These are phyloP conservation scores for Mrakia gelida DNA, from an alignment of 768 basidiomycete genomes.

Conservation along the genomic window DNA sequence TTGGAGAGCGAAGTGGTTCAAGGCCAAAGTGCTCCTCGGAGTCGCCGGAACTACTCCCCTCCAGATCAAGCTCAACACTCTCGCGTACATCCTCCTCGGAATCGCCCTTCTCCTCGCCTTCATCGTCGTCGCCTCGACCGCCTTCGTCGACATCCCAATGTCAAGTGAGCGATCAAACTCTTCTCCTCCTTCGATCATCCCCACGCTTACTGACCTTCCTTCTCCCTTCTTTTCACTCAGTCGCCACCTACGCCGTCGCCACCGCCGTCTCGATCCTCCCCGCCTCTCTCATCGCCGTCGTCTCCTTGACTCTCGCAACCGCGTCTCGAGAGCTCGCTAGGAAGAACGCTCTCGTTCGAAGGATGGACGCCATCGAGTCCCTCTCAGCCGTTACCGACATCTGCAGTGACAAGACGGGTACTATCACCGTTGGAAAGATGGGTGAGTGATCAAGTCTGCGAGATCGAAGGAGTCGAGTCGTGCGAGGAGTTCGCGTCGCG, in stretches of 20 bases:
- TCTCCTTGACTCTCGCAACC: constrained; percentile 58
- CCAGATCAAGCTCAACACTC: constrained; percentile 49
- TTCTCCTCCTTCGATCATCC: no score
- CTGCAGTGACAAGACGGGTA: constrained; percentile 67
- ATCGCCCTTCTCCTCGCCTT: constrained; percentile 43
- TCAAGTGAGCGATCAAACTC: constrained; percentile 16
- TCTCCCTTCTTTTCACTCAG: neutral
- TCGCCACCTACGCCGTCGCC: constrained; percentile 47
- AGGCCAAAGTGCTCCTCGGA: constrained; percentile 50
- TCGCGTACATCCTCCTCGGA: constrained; percentile 45
- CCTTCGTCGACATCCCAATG: constrained; percentile 42
- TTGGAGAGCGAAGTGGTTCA: constrained; percentile 42
- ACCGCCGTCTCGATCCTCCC: constrained; percentile 45
- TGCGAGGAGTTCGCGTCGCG: no score
- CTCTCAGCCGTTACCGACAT: constrained; percentile 55
- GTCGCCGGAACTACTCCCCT: constrained; percentile 48
- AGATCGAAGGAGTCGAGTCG: no score
- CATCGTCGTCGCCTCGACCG: constrained; percentile 46
- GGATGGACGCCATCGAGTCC: constrained; percentile 62
- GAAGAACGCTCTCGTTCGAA: constrained; percentile 58
- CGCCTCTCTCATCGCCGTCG: constrained; percentile 51
- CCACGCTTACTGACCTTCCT: no score
- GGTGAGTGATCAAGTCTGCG: neutral
- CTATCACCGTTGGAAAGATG: constrained; percentile 51
- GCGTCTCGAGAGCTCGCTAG: constrained; percentile 55